Conservation (phyloP, 2,329 filamentous ascomycete species). For the Ceratocystis harringtonii region DNA sequence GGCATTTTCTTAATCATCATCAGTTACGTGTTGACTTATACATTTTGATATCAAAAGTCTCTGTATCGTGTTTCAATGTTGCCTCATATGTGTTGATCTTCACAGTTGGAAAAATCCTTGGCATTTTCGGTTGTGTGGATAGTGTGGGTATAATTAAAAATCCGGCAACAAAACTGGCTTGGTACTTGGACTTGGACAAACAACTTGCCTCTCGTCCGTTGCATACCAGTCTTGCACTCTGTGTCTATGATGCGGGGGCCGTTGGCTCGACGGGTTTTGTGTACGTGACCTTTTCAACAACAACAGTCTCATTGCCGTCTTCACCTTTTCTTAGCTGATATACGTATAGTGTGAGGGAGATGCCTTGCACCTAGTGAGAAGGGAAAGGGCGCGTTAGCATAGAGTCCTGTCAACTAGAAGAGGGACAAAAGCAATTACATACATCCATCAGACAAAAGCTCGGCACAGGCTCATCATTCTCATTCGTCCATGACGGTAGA, state of each 20-base stretch:
- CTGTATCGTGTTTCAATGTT: neutral
- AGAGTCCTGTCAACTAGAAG: neutral
- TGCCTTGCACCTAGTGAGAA: conserved; percentile 66
- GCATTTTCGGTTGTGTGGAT: conserved; percentile 18
- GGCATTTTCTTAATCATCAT: neutral
- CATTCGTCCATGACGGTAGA: conserved; percentile 40
- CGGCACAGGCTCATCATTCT: conserved; percentile 60
- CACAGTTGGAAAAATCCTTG: neutral
- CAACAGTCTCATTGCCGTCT: conserved; percentile 62
- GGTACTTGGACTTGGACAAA: conserved; percentile 14
- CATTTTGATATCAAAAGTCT: conserved; percentile 19
- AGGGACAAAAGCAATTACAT: conserved; percentile 29
- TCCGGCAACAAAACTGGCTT: conserved; percentile 13
- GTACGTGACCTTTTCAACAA: conserved; percentile 75
- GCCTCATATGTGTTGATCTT: neutral
- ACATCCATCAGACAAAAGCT: conserved; percentile 98
- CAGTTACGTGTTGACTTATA: neutral
- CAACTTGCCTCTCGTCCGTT: neutral
- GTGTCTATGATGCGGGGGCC: conserved; percentile 33
- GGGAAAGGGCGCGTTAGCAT: neutral
- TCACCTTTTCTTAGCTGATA: conserved; percentile 71
- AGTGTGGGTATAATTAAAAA: conserved; percentile 14
- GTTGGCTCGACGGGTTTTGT: conserved; percentile 56
- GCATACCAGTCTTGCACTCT: neutral
- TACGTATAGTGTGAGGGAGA: conserved; percentile 88